These are phyloP conservation scores for Paraleonurus japonicus DNA, from an alignment of 257 asterid species.

Conservation along the genomic window DNA sequence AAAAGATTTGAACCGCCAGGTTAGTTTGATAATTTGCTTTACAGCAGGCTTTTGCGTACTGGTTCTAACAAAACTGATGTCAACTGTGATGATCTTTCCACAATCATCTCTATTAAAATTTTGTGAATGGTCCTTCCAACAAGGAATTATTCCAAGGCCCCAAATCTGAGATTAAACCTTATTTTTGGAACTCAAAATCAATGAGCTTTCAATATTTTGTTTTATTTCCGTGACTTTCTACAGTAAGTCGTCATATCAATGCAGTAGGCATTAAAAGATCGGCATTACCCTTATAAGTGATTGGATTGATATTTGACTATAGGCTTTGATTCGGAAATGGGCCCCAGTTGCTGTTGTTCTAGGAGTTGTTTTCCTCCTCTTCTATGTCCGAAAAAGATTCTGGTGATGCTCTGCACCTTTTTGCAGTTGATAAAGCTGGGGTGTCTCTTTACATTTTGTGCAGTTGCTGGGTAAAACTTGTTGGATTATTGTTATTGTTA, in stretches of 20 bases:
- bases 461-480: too few relatives aligned
- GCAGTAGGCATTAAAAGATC: background rate
- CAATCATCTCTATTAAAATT: background rate
- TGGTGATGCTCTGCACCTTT: slow-evolving; percentile 59
- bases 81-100: background rate
- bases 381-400: slow-evolving; percentile 72
- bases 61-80: background rate
- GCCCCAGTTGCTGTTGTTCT: slow-evolving; percentile 92
- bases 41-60: background rate
- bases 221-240: too few relatives aligned
- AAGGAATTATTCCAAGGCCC: background rate
- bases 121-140: background rate
- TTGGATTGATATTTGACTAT: background rate
- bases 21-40: slow-evolving; percentile 34
- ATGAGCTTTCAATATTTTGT: background rate
- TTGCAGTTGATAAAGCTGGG: slow-evolving; percentile 29
- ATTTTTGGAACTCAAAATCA: background rate
- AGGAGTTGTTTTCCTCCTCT: slow-evolving; percentile 79
- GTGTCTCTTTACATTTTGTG: slow-evolving; percentile 7
- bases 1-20: slow-evolving; percentile 95
- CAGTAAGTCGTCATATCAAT: background rate
- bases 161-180: background rate
- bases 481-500: too few relatives aligned
- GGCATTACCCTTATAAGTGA: slow-evolving; percentile 2
- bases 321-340: slow-evolving; percentile 95